A percentile compares a stretch with the other conserved stretches of the same genome.
These are phyloP conservation scores for Coemansia sp. DNA, from an alignment of 192 early-diverging fungal species.

Conservation along the genomic window DNA sequence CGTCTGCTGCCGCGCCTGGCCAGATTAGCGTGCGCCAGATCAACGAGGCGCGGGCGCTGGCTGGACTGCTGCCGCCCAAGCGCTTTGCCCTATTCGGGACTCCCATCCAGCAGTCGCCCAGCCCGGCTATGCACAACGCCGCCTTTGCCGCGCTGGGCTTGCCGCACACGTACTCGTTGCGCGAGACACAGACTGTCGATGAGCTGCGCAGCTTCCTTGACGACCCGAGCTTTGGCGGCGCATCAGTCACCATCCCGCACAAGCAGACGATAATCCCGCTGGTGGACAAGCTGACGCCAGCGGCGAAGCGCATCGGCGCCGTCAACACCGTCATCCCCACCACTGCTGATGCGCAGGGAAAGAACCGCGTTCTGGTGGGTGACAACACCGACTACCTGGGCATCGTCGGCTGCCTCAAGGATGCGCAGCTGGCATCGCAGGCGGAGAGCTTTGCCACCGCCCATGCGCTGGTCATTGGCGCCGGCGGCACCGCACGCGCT, in stretches of 20 bases:
- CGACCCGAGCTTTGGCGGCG: slow-evolving; percentile 78
- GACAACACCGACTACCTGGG: slow-evolving; percentile 98
- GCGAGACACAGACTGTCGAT: slow-evolving; percentile 66
- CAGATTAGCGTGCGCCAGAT: slow-evolving; percentile 86
- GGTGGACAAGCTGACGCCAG: slow-evolving; percentile 68
- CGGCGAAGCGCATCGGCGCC: slow-evolving; percentile 86
- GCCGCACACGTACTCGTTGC: slow-evolving; percentile 75
- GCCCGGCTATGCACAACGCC: slow-evolving; percentile 91
- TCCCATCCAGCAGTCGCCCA: slow-evolving; percentile 88
- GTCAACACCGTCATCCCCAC: slow-evolving; percentile 80
- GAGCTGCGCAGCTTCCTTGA: slow-evolving; percentile 58
- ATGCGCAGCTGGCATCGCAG: slow-evolving; percentile 22
- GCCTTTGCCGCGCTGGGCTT: slow-evolving; percentile 82
- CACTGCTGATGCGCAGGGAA: slow-evolving; percentile 6
- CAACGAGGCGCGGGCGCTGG: slow-evolving; percentile 61
- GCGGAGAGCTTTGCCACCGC: slow-evolving; percentile 8
- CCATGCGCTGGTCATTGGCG: slow-evolving; percentile 86
- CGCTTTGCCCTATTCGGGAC: slow-evolving; percentile 85
- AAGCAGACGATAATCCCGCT: slow-evolving; percentile 85
- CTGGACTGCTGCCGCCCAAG: slow-evolving; percentile 68
- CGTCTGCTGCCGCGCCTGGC: slow-evolving; percentile 85
- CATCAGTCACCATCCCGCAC: slow-evolving; percentile 93
- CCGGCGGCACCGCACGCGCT: slow-evolving; percentile 91
- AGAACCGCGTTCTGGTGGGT: slow-evolving; percentile 60
- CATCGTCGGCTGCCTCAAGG: slow-evolving; percentile 67